These are phyloP conservation scores for Brassica balearica DNA, from an alignment of 441 rosid species.

Conservation along the genomic window DNA sequence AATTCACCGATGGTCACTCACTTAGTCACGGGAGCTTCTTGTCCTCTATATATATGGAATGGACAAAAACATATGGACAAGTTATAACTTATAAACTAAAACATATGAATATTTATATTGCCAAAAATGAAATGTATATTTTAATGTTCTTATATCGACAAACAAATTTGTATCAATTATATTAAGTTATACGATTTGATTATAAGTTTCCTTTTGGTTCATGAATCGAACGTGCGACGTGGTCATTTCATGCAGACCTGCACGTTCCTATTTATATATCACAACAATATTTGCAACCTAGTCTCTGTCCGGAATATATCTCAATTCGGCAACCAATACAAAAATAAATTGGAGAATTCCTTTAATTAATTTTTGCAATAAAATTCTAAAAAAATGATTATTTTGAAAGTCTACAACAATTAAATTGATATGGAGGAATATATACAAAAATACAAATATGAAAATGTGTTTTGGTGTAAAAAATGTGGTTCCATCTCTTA, in stretches of 20 bases:
- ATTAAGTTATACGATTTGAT: neutral
- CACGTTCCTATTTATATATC: no score
- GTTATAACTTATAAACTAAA: neutral
- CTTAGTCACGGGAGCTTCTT: constrained; percentile 8
- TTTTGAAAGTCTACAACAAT: no score
- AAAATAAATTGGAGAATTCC: no score
- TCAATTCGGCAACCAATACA: no score
- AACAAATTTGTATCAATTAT: neutral
- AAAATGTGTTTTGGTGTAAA: no score
- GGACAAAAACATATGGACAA: neutral
- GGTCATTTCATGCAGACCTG: constrained; percentile 28
- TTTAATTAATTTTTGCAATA: no score
- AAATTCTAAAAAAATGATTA: no score
- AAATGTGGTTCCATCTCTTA: no score
- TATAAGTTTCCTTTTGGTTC: constrained; percentile 2
- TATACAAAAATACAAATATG: neutral
- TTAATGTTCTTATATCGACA: neutral
- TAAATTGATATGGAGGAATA: neutral
- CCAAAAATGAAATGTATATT: neutral
- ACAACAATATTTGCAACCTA: no score
- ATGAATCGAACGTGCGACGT: constrained; percentile 27
- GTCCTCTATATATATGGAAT: neutral
- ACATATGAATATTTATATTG: neutral
- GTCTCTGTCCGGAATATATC: no score
- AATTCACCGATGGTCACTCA: constrained; percentile 12